These are phyloP conservation scores for Penicillium crustosum DNA, from an alignment of 2,329 filamentous ascomycete genomes.

Conservation along the genomic window DNA sequence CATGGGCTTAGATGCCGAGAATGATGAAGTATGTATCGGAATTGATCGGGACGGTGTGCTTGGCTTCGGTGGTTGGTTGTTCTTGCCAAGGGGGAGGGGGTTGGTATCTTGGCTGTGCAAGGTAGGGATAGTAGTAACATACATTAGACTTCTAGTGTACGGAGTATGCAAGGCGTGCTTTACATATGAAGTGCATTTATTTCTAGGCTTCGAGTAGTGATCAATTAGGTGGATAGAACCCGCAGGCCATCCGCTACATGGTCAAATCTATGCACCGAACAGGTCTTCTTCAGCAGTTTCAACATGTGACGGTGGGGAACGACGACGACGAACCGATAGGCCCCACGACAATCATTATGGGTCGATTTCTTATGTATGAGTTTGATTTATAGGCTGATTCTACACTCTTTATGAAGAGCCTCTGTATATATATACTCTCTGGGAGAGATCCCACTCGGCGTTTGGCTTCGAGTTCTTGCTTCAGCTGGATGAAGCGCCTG, in stretches of 20 bases:
- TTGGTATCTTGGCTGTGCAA: slow-evolving; percentile 3
- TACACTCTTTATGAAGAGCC: too few relatives aligned
- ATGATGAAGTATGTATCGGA: background rate
- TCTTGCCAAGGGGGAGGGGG: background rate
- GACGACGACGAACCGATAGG: background rate
- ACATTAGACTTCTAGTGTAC: background rate
- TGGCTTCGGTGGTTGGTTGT: background rate
- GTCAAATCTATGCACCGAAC: background rate
- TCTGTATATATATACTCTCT: too few relatives aligned
- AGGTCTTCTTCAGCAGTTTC: background rate
- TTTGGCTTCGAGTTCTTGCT: background rate
- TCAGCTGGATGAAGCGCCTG: background rate
- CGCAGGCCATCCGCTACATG: background rate
- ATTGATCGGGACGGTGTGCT: background rate
- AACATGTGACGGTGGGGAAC: background rate
- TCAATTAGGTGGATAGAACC: background rate
- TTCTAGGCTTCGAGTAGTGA: background rate
- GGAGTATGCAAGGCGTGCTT: background rate
- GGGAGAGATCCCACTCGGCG: background rate
- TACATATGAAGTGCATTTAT: background rate
- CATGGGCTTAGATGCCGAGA: background rate
- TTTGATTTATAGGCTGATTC: background rate
- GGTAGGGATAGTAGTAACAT: background rate
- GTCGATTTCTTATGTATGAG: background rate
- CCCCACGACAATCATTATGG: background rate